These are phyloP conservation scores for Logfia minima DNA, from an alignment of 129 eudicot genomes.

Conservation along the genomic window DNA sequence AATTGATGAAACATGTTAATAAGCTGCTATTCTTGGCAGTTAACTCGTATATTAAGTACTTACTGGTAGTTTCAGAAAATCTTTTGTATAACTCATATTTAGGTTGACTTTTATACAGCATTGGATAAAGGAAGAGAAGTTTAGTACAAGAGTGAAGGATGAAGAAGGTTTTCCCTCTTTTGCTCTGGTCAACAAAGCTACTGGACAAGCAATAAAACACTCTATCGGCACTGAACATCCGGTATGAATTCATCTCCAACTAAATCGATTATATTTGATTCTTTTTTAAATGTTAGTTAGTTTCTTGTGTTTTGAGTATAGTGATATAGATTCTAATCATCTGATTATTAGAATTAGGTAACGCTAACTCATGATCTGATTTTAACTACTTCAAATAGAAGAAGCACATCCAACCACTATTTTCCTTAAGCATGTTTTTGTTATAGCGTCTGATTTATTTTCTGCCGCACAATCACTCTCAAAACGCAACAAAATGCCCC, in stretches of 20 bases:
- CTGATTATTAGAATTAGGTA: background rate
- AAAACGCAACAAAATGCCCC: background rate
- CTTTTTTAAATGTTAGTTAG: background rate
- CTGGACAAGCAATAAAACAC: constrained; percentile 85
- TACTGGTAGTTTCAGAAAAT: background rate
- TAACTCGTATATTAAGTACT: background rate
- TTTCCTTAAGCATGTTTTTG: background rate
- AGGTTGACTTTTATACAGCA: constrained; percentile 46
- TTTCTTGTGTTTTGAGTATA: background rate
- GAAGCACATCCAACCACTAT: no score
- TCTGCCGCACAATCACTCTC: background rate
- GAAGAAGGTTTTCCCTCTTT: constrained; percentile 76
- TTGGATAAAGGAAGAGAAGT: constrained; percentile 79
- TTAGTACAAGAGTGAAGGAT: constrained; percentile 80
- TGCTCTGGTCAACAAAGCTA: constrained; percentile 76
- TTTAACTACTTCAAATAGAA: no score
- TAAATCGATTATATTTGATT: no score
- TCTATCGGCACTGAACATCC: constrained; percentile 69
- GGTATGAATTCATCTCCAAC: constrained; percentile 38
- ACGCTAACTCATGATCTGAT: no score
- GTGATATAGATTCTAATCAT: background rate
- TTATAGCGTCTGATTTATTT: background rate
- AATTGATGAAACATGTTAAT: background rate
- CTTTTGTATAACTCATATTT: background rate
- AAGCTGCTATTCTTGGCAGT: background rate